Evolutionary conservation across 2,329 filamentous ascomycete genomes (phyloP), one percentile per base, ranked within the genome.

Genomic region (Botryotinia globosa): DNA sequence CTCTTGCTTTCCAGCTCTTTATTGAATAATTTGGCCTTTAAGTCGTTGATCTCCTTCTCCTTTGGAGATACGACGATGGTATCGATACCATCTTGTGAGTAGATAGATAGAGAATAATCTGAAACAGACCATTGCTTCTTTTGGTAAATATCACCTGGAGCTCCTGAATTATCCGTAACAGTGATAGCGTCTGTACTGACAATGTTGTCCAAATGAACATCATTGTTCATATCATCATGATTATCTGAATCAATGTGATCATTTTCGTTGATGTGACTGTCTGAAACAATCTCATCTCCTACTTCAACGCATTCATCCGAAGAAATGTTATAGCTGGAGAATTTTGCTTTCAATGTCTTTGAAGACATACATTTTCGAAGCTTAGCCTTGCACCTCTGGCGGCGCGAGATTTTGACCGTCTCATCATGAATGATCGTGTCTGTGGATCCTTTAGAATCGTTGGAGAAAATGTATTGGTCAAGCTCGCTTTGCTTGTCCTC

Each of bases 311-410:
- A 18, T 16, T 29, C 51, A 56, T 56, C 51, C 51, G n/a, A 56
- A 56, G 51, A 29, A 32, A 29, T 18, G 51, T 16, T 56, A 32
- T 56, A 56, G 12, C 7, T 18, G 59, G 34, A 39, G 58, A n/a
- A 62, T 62, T 62, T n/a, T 62, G 25, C 59, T 39, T 62, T 18
- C 37, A 62, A 62, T 62, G 37, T 62, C 37, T 62, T 62, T 62
- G 59, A 62, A 39, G 59, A 62, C 16, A 62, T 34, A 18, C 59
- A 62, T 39, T 34, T 37, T 25, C 59, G 59, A n/a, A 62, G 37
- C 37, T 62, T 62, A 16, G n/a, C 37, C 14, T 42, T 62, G 25
- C 37, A 62, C 14, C 37, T 39, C 37, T 62, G 59, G 22, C 59
- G 59, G 34, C 25, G 37, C 25, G 59, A 62, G 34, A 62, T n/a